Evolutionary conservation across 2,329 filamentous ascomycete genomes (phyloP).

Genomic region (Madurella mycetomatis): DNA sequence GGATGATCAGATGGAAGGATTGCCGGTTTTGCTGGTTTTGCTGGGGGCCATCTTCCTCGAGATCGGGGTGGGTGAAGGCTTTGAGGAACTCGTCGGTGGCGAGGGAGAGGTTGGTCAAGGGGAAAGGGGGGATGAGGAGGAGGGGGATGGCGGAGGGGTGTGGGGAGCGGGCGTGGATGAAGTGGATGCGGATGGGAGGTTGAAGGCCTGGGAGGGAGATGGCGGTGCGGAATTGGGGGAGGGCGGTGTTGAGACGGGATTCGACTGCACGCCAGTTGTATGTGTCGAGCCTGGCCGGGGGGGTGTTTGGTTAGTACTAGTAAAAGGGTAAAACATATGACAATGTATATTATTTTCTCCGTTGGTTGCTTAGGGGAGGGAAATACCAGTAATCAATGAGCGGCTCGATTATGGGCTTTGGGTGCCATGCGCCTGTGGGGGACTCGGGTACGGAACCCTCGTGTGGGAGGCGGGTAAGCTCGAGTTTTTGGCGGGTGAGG

Average conservation of each 20-base stretch:
- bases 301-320: constrained; percentile 10
- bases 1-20: constrained; percentile 63
- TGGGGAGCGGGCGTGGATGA: constrained; percentile 56
- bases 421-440: constrained; percentile 52
- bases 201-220: constrained; percentile 29
- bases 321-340: background rate
- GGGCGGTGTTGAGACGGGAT: constrained; percentile 48
- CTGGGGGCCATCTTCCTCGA: constrained; percentile 38
- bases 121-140: constrained; percentile 62
- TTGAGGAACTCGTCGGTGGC: too few species aligned
- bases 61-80: constrained; percentile 40
- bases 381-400: constrained; percentile 57
- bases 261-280: constrained; percentile 63
- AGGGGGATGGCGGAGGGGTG: constrained; percentile 55
- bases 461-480: constrained; percentile 61
- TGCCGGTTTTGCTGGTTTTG: constrained; percentile 29
- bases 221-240: constrained; percentile 62
- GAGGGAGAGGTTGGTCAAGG: constrained; percentile 34
- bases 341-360: too few species aligned
- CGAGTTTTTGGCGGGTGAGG: constrained; percentile 62
- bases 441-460: constrained; percentile 42
- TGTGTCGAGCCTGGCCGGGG: constrained; percentile 60
- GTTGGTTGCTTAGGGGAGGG: too few species aligned
- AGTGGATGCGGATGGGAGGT: constrained; percentile 54
- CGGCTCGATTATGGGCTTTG: constrained; percentile 51